Evolutionary conservation across 768 basidiomycete genomes (phyloP), one percentile per base, ranked within the genome.

Genomic region (Podaxis mareebaensis): DNA sequence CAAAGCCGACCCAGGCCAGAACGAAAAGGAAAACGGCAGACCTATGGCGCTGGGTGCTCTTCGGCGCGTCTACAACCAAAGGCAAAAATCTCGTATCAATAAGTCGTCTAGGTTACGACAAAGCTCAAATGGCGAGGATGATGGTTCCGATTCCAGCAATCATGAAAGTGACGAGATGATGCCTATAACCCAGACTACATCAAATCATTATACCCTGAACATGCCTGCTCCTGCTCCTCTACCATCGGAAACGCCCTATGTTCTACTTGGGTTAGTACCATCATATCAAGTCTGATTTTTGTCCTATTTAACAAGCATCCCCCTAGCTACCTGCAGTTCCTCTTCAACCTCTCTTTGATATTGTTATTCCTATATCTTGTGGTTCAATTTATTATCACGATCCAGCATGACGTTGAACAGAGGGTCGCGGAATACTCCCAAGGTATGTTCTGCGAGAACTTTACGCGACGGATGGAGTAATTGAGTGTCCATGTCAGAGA

Each of bases 331-430:
- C 79, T 96, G 22, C 96, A 99, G 73, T 93, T 99, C 77, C 87
- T 92, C 75, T 97, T 97, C 79, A 97, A 98, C 75, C 77, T 92
- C 24, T 88, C 91, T 5, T 83, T 98, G 40, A 86, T 95, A 53
- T 69, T 92, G 44, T 78, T 96, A 53, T 91, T 93, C 70, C 77
- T 99, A 65, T 97, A 95, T 72, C 81, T 98, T 63, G 79, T 90
- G 51, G 77, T 95, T 53, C 89, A 91, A 72, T 95, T 96, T 76
- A 89, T 99, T 70, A 78, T 92, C 63, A 95, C 95, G 8, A 89
- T 99, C 38, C 91, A 94, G 69, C 84, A 86, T 58, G 96, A 99
- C 72, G 95, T 99, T 24, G 86, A 90, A 66, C 88, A 93, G 42
- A 87, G 92, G 33, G 88, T 97, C 67, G 82, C 87, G 10, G 94